phyloP scores from a whole-genome alignment of 495 filamentous ascomycete genomes.

The Staphylotrichum longicolle region DNA sequence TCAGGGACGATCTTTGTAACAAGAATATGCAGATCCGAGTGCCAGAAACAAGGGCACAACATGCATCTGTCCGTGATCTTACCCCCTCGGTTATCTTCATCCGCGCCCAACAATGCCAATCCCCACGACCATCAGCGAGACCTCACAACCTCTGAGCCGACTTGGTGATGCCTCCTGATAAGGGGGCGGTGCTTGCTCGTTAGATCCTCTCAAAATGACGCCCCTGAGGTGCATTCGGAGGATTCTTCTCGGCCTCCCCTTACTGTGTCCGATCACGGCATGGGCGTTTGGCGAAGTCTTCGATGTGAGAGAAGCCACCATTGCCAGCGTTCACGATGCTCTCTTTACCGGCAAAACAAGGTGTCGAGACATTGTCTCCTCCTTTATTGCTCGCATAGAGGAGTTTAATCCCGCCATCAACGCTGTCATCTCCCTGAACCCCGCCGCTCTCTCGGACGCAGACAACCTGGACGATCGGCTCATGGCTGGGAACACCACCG shows the following conservation, averaged over 20 bases:
- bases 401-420: slow-evolving; percentile 56
- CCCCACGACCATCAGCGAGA: no score
- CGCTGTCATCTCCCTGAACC: slow-evolving; percentile 55
- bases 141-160: no score
- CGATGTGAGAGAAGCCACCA: slow-evolving; percentile 56
- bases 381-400: slow-evolving; percentile 56
- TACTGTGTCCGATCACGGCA: not conserved
- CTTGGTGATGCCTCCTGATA: no score
- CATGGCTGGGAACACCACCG: slow-evolving; percentile 43
- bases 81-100: no score
- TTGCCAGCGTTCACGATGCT: slow-evolving; percentile 51
- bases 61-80: no score
- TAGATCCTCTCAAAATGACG: not conserved
- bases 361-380: slow-evolving; percentile 52
- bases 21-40: not conserved
- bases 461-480: slow-evolving; percentile 47
- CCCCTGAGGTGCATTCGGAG: not conserved
- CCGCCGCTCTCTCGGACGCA: slow-evolving; percentile 48
- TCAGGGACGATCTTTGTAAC: not conserved
- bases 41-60: no score
- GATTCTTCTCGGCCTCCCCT: not conserved
- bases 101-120: no score
- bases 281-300: slow-evolving; percentile 30
- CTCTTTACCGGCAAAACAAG: slow-evolving; percentile 49
- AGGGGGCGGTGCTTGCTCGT: no score